These are phyloP conservation scores for Rhodotorula sp. DNA, from an alignment of 1,284 basidiomycete genomes.

Conservation along the genomic window DNA sequence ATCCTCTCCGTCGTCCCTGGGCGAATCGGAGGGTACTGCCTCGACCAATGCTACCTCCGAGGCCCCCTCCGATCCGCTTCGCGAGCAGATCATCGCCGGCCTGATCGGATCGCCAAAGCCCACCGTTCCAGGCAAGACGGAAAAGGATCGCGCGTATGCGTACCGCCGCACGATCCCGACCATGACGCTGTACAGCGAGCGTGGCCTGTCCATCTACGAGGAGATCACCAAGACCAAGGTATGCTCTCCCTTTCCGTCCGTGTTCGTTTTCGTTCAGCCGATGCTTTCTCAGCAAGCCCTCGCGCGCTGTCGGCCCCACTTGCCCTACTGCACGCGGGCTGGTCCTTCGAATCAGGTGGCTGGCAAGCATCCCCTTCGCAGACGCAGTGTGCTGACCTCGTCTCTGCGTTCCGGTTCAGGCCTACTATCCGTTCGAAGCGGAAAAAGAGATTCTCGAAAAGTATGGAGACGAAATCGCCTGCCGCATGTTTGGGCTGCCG, in stretches of 20 bases:
- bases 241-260: neutral
- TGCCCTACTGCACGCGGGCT: neutral
- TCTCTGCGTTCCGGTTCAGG: slow-evolving; percentile 45
- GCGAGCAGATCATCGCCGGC: slow-evolving; percentile 11
- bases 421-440: slow-evolving; percentile 80
- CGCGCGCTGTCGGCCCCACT: neutral
- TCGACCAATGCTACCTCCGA: neutral
- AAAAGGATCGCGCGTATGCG: slow-evolving; percentile 8
- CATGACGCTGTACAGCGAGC: slow-evolving; percentile 30
- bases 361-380: neutral
- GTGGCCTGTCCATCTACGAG: slow-evolving; percentile 43
- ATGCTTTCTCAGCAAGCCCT: neutral
- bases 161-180: slow-evolving; percentile 29
- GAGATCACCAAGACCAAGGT: slow-evolving; percentile 40
- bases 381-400: neutral
- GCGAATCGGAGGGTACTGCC: neutral
- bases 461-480: slow-evolving; percentile 54
- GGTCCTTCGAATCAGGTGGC: too few relatives aligned
- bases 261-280: neutral
- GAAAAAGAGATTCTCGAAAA: slow-evolving; percentile 55
- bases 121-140: slow-evolving; percentile 13
- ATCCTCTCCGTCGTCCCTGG: neutral
- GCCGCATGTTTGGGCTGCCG: slow-evolving; percentile 35
- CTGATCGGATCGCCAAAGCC: neutral
- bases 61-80: slow-evolving; percentile 10